Evolutionary conservation across 2,329 filamentous ascomycete genomes (phyloP).

Genomic region (Aureobasidium musti): DNA sequence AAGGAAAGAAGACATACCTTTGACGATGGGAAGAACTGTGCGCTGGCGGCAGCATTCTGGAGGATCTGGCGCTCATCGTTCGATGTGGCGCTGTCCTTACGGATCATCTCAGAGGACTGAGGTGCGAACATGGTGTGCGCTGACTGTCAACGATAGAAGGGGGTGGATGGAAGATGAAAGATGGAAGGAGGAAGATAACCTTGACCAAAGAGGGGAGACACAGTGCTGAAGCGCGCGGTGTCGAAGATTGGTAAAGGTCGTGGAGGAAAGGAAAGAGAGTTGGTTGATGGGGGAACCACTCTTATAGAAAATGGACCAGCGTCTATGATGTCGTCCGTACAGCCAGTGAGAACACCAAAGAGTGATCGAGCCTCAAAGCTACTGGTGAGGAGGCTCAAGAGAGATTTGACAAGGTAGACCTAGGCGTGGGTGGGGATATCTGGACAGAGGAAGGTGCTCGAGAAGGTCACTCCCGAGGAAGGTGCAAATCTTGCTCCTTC

Average conservation of each 20-base stretch:
- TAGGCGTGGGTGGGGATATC: background rate
- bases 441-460: conserved; percentile 11
- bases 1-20: conserved; percentile 19
- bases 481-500: conserved; percentile 5
- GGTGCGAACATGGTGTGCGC: conserved; percentile 2
- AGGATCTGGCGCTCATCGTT: background rate
- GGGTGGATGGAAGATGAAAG: conserved; percentile 1
- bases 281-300: background rate
- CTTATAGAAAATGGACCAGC: background rate
- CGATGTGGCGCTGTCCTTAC: background rate
- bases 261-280: conserved; percentile 8
- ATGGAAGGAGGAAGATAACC: conserved; percentile 7
- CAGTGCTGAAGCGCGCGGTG: background rate
- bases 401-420: background rate
- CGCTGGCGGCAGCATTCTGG: background rate
- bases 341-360: background rate
- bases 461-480: conserved; percentile 7
- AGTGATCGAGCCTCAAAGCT: background rate
- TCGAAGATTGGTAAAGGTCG: background rate
- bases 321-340: background rate
- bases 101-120: background rate
- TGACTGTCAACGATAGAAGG: background rate
- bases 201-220: conserved; percentile 4
- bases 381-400: conserved; percentile 3
- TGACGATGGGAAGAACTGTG: background rate